Conservation (phyloP, 2,329 filamentous ascomycete species). For the Neonectria coccinea region DNA sequence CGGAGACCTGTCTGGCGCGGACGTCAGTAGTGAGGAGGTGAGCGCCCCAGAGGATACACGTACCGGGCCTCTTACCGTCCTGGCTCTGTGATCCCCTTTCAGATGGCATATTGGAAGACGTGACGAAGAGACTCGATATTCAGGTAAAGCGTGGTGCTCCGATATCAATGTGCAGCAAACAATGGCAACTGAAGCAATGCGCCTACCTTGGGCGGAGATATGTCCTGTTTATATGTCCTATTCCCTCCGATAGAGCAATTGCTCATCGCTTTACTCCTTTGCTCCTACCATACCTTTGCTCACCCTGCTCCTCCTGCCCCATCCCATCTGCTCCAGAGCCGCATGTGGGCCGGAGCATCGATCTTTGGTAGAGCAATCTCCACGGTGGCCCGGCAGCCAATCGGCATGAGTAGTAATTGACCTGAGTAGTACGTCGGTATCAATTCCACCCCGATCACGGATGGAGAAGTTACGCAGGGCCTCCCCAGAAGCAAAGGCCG, state of each 20-base stretch:
- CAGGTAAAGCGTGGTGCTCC: not conserved
- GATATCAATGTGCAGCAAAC: not conserved
- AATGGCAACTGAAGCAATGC: not conserved
- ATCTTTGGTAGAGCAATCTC: not conserved
- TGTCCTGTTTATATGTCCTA: not conserved
- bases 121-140: not conserved
- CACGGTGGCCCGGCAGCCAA: not conserved
- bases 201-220: no score
- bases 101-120: not conserved
- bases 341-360: not conserved
- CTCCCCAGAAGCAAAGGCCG: not conserved
- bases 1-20: not conserved
- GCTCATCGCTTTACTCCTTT: not conserved
- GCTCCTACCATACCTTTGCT: not conserved
- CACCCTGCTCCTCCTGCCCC: not conserved
- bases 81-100: not conserved
- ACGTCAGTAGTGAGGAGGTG: not conserved
- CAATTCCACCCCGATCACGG: not conserved
- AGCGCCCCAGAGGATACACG: not conserved
- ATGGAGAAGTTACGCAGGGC: not conserved
- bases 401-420: not conserved
- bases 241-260: not conserved
- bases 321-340: not conserved
- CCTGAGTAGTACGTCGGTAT: not conserved
- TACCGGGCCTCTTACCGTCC: not conserved